Evolutionary conservation across 495 filamentous ascomycete species (phyloP), one percentile per base, ranked within the genome.

Genomic region (Elaphomyces granulatus): DNA sequence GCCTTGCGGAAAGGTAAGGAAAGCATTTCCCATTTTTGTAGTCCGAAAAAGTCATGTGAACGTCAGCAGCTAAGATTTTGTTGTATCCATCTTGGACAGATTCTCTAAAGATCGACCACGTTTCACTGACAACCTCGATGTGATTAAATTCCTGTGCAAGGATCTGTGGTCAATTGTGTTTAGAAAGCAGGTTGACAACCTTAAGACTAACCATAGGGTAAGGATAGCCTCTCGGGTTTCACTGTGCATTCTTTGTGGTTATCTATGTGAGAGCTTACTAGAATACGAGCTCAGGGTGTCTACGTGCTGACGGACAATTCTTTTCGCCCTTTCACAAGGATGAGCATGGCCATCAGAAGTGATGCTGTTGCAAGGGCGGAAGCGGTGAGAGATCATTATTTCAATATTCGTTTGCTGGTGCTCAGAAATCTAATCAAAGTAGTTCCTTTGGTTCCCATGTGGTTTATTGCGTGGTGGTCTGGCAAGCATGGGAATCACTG

Each of bases 141-240:
- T 83, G 19, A 96, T 98, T 54, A 98, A 98, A 59, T 96, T 96
- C 54, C 70, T 96, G 23, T 98, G 90, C 71, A 98, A 96, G 59
- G 92, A 98, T 55, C 61, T 98, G 32, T 98, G 90, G 90, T 83
- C 75, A 36, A 68, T 94, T 31, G 71, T 95, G 21, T 98, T 94
- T 60, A 69, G 84, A 56, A 98, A 98, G 61, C 90, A 95, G 60
- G 79, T 96, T 49, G 90, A 98, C 56, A 96, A 96, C 63, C 66
- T 98, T 32, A 98, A 96, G 66, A 98, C 90, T 10, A 98, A 98
- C 57, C 90, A 98, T 55, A 72, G 90, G 51, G 83, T 85, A 67
- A 14, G 66, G 43, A 16, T 20, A 39, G n/a, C 18, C 17, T 36
- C 34, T 21, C 23, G 7, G 34, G 36, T 32, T 15, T 21, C 15